Percentiles rank a stretch among this genome's conserved stretches.
Evolutionary conservation across 2,329 filamentous ascomycete species (phyloP).

Genomic region (Monilinia aucupariae): DNA sequence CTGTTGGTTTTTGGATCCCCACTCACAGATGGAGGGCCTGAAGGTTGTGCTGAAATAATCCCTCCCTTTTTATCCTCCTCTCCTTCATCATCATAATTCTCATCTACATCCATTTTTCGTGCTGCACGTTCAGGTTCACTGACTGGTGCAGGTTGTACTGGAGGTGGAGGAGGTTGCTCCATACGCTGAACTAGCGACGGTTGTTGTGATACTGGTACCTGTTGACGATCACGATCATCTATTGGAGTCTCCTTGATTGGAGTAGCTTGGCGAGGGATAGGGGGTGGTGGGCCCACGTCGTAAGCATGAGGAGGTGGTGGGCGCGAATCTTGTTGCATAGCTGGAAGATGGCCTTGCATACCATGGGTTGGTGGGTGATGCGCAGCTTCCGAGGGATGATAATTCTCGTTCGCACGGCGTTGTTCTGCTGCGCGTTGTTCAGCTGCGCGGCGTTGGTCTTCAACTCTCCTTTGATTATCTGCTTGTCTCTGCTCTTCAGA

Average conservation of each 20-base stretch:
- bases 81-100: constrained; percentile 92
- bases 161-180: constrained; percentile 34
- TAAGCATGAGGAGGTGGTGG: constrained; percentile 49
- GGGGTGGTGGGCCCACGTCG: constrained; percentile 41
- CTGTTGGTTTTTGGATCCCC: constrained; percentile 49
- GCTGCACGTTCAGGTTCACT: constrained; percentile 79
- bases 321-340: constrained; percentile 52
- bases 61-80: constrained; percentile 72
- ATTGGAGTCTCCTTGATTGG: constrained; percentile 46
- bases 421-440: constrained; percentile 56
- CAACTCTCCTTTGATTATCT: constrained; percentile 41
- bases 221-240: constrained; percentile 47
- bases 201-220: constrained; percentile 34
- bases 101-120: constrained; percentile 93
- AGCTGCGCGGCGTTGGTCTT: constrained; percentile 55
- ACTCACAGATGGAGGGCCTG: constrained; percentile 39
- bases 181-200: constrained; percentile 37
- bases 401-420: constrained; percentile 69
- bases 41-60: constrained; percentile 42
- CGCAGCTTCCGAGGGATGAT: constrained; percentile 88
- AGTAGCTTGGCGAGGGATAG: constrained; percentile 23
- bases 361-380: constrained; percentile 69
- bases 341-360: constrained; percentile 50
- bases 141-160: constrained; percentile 43
- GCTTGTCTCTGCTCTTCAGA: constrained; percentile 26